Conservation (phyloP, 768 basidiomycete genomes). For the Russula foetens region DNA sequence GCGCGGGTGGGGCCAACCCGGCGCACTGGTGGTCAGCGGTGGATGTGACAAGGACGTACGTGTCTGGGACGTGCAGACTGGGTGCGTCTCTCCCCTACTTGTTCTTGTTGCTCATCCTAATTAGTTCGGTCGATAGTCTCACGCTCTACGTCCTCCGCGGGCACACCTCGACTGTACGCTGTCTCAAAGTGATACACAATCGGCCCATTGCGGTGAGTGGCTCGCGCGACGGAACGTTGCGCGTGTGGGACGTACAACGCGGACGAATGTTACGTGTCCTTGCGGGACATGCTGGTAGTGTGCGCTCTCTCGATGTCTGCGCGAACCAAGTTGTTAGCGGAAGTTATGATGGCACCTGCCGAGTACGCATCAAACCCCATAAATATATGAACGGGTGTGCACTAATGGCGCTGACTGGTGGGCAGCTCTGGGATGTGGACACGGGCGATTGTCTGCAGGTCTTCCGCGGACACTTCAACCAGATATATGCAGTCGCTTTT, state of each 20-base stretch:
- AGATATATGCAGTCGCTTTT: constrained; percentile 85
- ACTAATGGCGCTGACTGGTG: constrained; percentile 19
- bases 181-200: constrained; percentile 79
- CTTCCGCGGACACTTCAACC: constrained; percentile 81
- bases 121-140: not conserved
- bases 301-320: constrained; percentile 82
- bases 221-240: constrained; percentile 75
- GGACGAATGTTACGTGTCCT: constrained; percentile 62
- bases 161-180: constrained; percentile 87
- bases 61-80: constrained; percentile 83
- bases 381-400: not conserved
- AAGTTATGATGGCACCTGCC: constrained; percentile 84
- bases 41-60: constrained; percentile 89
- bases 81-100: constrained; percentile 42
- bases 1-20: constrained; percentile 84
- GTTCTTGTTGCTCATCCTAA: not conserved
- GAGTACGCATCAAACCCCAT: constrained; percentile 39
- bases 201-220: constrained; percentile 87
- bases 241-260: constrained; percentile 89
- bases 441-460: constrained; percentile 54
- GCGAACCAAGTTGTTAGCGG: constrained; percentile 83
- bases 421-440: constrained; percentile 35
- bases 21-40: constrained; percentile 78
- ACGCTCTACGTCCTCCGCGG: constrained; percentile 59
- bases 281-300: constrained; percentile 70